phyloP scores from a whole-genome alignment of 495 filamentous ascomycete species.

The Massariosphaeria phaeospora region DNA sequence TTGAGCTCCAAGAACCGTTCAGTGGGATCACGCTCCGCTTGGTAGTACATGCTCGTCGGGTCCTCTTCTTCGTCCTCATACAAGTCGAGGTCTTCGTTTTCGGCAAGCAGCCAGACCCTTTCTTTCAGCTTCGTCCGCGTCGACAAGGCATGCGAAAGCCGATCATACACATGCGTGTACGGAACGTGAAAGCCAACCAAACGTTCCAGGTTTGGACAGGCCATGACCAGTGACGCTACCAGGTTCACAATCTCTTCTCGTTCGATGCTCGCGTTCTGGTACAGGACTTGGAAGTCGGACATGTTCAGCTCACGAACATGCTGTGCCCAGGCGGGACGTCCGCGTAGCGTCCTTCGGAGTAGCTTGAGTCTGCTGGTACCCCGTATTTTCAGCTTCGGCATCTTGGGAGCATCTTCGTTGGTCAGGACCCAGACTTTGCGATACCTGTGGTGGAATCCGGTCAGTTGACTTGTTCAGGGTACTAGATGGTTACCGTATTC shows the following conservation, averaged over 20 bases:
- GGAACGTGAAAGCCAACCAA: constrained; percentile 65
- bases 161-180: constrained; percentile 68
- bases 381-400: constrained; percentile 59
- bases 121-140: constrained; percentile 69
- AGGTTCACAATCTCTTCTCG: constrained; percentile 63
- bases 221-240: constrained; percentile 76
- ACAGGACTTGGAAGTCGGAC: constrained; percentile 52
- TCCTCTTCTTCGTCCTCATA: constrained; percentile 35
- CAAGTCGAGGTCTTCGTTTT: constrained; percentile 40
- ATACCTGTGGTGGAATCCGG: too few relatives aligned
- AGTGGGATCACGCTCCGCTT: constrained; percentile 57
- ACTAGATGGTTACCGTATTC: too few relatives aligned
- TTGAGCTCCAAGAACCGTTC: constrained; percentile 68
- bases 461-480: neutral
- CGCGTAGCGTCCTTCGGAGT: constrained; percentile 68
- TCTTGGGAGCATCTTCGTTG: constrained; percentile 60
- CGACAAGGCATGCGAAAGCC: constrained; percentile 72
- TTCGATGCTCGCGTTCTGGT: constrained; percentile 43
- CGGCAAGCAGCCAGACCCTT: constrained; percentile 66
- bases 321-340: constrained; percentile 63
- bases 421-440: constrained; percentile 64
- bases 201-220: constrained; percentile 77
- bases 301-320: constrained; percentile 72
- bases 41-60: constrained; percentile 41
- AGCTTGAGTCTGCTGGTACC: constrained; percentile 65